phyloP scores from a whole-genome alignment of 257 asterid species.

The Lavandula angustifolia region DNA sequence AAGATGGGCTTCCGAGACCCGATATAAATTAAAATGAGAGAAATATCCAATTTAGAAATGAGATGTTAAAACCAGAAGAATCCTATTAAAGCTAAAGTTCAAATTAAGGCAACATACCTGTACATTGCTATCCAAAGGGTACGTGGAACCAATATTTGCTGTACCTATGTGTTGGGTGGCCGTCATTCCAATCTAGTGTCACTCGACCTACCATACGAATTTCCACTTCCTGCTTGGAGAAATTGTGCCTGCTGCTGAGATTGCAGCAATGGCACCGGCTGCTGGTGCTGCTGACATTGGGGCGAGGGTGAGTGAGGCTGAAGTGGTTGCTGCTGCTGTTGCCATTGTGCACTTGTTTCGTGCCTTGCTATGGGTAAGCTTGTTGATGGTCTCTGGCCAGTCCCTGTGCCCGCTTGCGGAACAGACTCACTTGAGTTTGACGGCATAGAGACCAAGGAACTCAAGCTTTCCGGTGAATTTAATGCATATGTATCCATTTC shows the following conservation, averaged over 20 bases:
- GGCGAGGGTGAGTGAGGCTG: slow-evolving; percentile 46
- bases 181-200: slow-evolving; percentile 67
- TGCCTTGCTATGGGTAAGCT: slow-evolving; percentile 46
- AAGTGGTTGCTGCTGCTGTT: slow-evolving; percentile 49
- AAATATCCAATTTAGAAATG: neutral
- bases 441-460: slow-evolving; percentile 45
- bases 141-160: slow-evolving; percentile 41
- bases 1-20: neutral
- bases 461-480: slow-evolving; percentile 44
- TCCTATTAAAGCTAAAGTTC: neutral
- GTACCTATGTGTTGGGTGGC: slow-evolving; percentile 30
- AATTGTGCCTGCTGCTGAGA: slow-evolving; percentile 64
- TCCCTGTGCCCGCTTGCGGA: slow-evolving; percentile 52
- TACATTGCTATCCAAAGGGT: slow-evolving; percentile 48
- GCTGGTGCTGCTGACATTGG: slow-evolving; percentile 47
- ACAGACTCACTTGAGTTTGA: slow-evolving; percentile 46
- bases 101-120: slow-evolving; percentile 55
- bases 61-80: slow-evolving; percentile 4
- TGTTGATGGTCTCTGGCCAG: slow-evolving; percentile 51
- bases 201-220: slow-evolving; percentile 49
- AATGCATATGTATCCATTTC: slow-evolving; percentile 51
- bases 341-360: slow-evolving; percentile 54
- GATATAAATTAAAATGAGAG: neutral
- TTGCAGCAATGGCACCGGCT: slow-evolving; percentile 37
- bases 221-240: slow-evolving; percentile 64